Percentiles rank a stretch among this genome's conserved stretches.
Conservation (phyloP, 2,329 filamentous ascomycete species). For the Elsinoe ampelina region DNA sequence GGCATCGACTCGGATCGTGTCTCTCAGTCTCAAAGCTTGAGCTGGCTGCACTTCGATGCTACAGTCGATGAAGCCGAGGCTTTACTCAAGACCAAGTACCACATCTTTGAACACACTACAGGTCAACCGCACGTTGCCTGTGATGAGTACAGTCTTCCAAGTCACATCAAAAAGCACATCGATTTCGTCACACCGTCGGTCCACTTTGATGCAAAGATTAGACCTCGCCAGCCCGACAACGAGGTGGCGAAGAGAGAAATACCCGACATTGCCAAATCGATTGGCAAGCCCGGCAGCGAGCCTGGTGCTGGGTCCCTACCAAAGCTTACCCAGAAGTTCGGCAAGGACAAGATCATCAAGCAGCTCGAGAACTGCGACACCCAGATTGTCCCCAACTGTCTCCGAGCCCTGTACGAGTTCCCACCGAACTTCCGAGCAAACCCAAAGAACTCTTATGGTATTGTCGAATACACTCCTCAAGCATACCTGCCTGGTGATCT, state of each 20-base stretch:
- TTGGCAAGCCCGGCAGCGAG: conserved; percentile 21
- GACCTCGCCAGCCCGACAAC: conserved; percentile 16
- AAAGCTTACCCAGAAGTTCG: conserved; percentile 13
- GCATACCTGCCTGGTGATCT: conserved; percentile 37
- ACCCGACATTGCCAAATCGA: conserved; percentile 17
- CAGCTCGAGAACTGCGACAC: conserved; percentile 39
- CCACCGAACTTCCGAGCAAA: conserved; percentile 29
- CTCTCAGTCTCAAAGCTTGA: conserved; percentile 41
- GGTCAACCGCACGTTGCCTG: conserved; percentile 30
- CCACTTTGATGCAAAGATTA: conserved; percentile 32
- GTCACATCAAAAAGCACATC: conserved; percentile 24
- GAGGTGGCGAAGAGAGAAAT: conserved; percentile 20
- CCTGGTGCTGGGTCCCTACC: conserved; percentile 13
- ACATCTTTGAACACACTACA: conserved; percentile 38
- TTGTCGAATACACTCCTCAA: conserved; percentile 45
- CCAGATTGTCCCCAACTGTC: conserved; percentile 49
- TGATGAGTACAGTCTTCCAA: conserved; percentile 31
- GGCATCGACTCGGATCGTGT: conserved; percentile 44
- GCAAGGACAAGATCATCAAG: conserved; percentile 20
- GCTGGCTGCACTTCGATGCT: conserved; percentile 48
- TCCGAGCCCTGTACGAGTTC: conserved; percentile 31
- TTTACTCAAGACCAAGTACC: conserved; percentile 45
- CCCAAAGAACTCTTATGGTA: conserved; percentile 42
- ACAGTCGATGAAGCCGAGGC: conserved; percentile 45
- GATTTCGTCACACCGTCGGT: conserved; percentile 33